Percentiles rank a stretch among this genome's conserved stretches.
These are phyloP conservation scores for Parmelia sp. DNA, from an alignment of 495 filamentous ascomycete species.

Conservation along the genomic window DNA sequence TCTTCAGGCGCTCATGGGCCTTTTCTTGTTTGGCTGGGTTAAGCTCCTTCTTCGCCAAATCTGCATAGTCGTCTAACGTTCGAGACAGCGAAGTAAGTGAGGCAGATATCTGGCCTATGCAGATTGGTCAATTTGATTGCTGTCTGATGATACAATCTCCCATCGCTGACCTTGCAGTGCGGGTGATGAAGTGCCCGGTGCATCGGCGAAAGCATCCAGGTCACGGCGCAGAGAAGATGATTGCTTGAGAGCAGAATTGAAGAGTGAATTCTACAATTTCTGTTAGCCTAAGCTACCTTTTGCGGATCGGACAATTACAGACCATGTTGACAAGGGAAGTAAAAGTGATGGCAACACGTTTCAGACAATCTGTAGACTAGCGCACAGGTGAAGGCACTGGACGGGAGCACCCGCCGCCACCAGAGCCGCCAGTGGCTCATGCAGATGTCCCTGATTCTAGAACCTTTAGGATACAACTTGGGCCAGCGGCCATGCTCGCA, in stretches of 20 bases:
- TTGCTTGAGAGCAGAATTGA: constrained; percentile 94
- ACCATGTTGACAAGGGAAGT: constrained; percentile 20
- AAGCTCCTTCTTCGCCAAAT: constrained; percentile 78
- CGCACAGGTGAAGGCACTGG: background rate
- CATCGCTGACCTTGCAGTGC: constrained; percentile 54
- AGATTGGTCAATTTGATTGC: constrained; percentile 25
- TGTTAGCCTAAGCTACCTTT: background rate
- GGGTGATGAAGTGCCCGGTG: constrained; percentile 52
- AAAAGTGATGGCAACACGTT: background rate
- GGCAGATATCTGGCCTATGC: constrained; percentile 68
- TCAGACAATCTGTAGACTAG: background rate
- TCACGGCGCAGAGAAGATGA: constrained; percentile 80
- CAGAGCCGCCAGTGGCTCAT: background rate
- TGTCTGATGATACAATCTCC: constrained; percentile 20
- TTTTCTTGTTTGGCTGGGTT: constrained; percentile 85
- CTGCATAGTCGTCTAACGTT: constrained; percentile 88
- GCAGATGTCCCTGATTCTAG: background rate
- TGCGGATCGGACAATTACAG: background rate
- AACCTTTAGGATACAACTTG: background rate
- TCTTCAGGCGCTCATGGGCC: constrained; percentile 75
- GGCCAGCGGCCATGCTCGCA: background rate
- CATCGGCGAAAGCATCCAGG: constrained; percentile 64
- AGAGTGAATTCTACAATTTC: constrained; percentile 66
- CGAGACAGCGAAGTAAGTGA: constrained; percentile 83
- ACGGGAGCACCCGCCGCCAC: constrained; percentile 5